phyloP scores from a whole-genome alignment of 1,139 yeast genomes.

The Protomyces lactucae-debilis region DNA sequence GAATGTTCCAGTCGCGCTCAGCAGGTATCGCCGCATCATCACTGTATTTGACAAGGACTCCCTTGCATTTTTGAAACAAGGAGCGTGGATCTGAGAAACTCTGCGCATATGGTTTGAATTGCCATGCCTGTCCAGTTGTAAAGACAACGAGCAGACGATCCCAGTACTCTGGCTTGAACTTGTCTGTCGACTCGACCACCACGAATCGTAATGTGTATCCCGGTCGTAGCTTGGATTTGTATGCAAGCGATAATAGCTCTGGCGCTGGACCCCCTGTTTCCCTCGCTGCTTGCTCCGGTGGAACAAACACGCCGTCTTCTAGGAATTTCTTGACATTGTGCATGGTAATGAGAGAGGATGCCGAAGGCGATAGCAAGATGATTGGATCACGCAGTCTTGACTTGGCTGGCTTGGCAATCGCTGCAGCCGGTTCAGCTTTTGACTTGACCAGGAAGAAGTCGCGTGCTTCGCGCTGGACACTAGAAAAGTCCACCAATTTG shows the following conservation, averaged over 20 bases:
- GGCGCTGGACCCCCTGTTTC: constrained; percentile 31
- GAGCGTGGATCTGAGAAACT: constrained; percentile 68
- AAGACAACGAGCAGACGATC: constrained; percentile 85
- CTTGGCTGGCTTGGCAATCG: constrained; percentile 17
- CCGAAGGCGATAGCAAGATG: constrained; percentile 86
- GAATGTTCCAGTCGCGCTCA: constrained; percentile 86
- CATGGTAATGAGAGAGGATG: constrained; percentile 80
- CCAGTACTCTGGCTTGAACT: constrained; percentile 97
- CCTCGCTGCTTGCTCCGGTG: constrained; percentile 45
- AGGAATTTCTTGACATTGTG: constrained; percentile 75
- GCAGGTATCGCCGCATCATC: constrained; percentile 57
- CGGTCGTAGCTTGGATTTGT: constrained; percentile 51
- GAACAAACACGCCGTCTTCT: constrained; percentile 67
- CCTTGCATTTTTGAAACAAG: constrained; percentile 77
- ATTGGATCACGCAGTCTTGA: constrained; percentile 64
- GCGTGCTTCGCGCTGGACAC: constrained; percentile 34
- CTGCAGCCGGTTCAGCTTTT: constrained; percentile 18
- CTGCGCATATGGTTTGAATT: constrained; percentile 70
- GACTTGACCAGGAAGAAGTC: constrained; percentile 29
- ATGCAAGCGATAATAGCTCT: constrained; percentile 42
- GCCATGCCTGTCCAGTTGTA: constrained; percentile 98
- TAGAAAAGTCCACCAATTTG: constrained; percentile 42
- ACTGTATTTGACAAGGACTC: constrained; percentile 68
- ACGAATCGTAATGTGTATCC: constrained; percentile 57
- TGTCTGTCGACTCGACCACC: constrained; percentile 82